Percentiles rank a stretch among this genome's conserved stretches.
Conservation (phyloP, 495 filamentous ascomycete species). For the Arthonia radiata region DNA sequence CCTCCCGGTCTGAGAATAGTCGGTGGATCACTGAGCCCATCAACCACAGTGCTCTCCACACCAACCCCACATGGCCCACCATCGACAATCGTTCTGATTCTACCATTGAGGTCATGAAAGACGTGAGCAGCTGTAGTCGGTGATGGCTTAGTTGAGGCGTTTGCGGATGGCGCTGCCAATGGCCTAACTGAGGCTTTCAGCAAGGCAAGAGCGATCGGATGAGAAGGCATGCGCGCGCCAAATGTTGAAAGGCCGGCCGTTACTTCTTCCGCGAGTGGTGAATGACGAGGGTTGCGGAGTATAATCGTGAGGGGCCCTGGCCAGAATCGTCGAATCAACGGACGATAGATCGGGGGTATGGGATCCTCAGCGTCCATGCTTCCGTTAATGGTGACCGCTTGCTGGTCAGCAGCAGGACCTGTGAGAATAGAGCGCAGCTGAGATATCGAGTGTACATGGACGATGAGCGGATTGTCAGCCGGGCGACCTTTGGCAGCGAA, state of each 20-base stretch:
- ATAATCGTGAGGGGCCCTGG: conserved; percentile 86
- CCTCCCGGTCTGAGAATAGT: conserved; percentile 71
- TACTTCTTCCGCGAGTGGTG: conserved; percentile 58
- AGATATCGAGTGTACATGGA: conserved; percentile 60
- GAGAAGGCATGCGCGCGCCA: conserved; percentile 70
- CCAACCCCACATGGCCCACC: conserved; percentile 69
- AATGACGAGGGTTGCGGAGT: conserved; percentile 45
- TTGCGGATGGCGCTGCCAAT: conserved; percentile 84
- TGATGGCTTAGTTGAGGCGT: conserved; percentile 74
- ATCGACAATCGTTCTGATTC: conserved; percentile 77
- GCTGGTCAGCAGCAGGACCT: conserved; percentile 5
- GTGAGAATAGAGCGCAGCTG: conserved; percentile 48
- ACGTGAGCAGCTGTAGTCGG: conserved; percentile 83
- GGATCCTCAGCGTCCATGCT: conserved; percentile 8
- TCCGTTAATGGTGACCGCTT: conserved; percentile 1
- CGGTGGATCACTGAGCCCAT: conserved; percentile 60
- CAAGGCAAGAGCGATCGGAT: conserved; percentile 58
- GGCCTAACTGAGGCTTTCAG: conserved; percentile 54
- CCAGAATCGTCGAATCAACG: conserved; percentile 72
- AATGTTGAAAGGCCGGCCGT: conserved; percentile 66
- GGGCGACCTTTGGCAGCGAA: conserved; percentile 76
- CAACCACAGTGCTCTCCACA: conserved; percentile 91
- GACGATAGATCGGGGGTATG: conserved; percentile 61
- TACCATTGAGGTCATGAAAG: conserved; percentile 52
- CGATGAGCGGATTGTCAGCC: conserved; percentile 82